Conservation (phyloP, 345 rosid genomes). For the Cardamine chenopodiifolia region DNA sequence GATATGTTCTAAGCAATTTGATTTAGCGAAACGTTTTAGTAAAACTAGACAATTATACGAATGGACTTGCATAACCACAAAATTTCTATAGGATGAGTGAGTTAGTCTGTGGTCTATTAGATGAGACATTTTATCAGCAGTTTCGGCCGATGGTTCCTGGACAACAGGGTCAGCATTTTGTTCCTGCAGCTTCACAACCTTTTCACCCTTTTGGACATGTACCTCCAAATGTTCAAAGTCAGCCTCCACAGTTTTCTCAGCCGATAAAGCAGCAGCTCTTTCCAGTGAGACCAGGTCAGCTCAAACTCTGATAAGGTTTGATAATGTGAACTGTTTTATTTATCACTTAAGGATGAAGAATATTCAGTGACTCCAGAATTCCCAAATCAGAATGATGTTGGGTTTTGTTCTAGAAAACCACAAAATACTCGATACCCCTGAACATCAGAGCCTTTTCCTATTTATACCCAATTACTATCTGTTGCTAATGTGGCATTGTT, state of each 20-base stretch:
- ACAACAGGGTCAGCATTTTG: conserved; percentile 69
- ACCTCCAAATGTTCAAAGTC: conserved; percentile 60
- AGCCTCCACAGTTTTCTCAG: conserved; percentile 68
- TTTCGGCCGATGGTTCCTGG: conserved; percentile 68
- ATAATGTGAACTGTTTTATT: not conserved
- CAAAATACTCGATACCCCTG: not conserved
- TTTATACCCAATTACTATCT: not conserved
- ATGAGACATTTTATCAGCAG: conserved; percentile 45
- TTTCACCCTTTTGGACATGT: conserved; percentile 77
- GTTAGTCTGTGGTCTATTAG: not conserved
- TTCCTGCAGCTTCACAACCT: conserved; percentile 64
- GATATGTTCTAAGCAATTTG: not conserved
- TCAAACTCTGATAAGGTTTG: conserved; percentile 3
- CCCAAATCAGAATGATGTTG: not conserved
- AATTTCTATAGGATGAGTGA: not conserved
- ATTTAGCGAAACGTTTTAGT: not conserved
- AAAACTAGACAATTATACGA: not conserved
- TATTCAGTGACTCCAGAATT: not conserved
- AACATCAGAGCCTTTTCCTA: conserved; percentile 8
- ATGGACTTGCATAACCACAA: not conserved
- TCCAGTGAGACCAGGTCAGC: conserved; percentile 53
- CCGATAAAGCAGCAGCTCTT: conserved; percentile 65
- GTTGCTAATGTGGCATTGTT: conserved; percentile 5
- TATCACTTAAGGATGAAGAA: not conserved
- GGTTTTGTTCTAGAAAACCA: not conserved